phyloP scores from a whole-genome alignment of 129 eudicot species.

The Dittrichia graveolens region DNA sequence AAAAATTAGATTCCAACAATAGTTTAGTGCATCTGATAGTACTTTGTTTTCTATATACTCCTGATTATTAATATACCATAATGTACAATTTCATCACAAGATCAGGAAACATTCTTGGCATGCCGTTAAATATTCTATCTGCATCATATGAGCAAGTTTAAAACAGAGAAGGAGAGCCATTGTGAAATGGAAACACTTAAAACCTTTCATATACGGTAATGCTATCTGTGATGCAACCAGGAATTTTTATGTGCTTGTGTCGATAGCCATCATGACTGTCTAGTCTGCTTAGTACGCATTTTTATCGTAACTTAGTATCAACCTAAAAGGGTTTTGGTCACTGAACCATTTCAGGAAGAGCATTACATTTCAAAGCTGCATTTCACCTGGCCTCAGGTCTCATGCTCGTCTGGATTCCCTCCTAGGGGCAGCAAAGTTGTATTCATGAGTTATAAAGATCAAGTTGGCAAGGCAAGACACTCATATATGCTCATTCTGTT shows the following conservation, averaged over 20 bases:
- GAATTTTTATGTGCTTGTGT: slow-evolving; percentile 6
- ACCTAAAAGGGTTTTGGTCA: slow-evolving; percentile 20
- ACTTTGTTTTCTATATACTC: neutral
- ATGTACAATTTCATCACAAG: neutral
- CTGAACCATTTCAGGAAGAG: slow-evolving; percentile 66
- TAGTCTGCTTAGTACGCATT: slow-evolving; percentile 14
- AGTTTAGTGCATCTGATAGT: neutral
- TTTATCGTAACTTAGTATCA: slow-evolving; percentile 5
- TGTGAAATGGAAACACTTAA: neutral
- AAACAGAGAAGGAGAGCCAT: neutral
- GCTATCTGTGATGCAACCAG: slow-evolving; percentile 3
- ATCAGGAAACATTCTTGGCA: neutral
- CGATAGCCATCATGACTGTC: slow-evolving; percentile 8
- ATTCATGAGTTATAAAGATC: slow-evolving; percentile 66
- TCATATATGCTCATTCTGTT: slow-evolving; percentile 21
- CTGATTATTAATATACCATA: neutral
- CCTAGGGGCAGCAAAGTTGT: slow-evolving; percentile 76
- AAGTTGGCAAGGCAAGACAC: slow-evolving; percentile 58
- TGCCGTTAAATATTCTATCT: neutral
- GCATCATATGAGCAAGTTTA: neutral
- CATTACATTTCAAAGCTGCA: slow-evolving; percentile 70
- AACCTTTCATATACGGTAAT: slow-evolving; percentile 3
- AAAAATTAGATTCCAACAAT: neutral
- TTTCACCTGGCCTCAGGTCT: slow-evolving; percentile 87
- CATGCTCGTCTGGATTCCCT: slow-evolving; percentile 73